Conservation (phyloP, 441 rosid species). For the Jatropha multifida region DNA sequence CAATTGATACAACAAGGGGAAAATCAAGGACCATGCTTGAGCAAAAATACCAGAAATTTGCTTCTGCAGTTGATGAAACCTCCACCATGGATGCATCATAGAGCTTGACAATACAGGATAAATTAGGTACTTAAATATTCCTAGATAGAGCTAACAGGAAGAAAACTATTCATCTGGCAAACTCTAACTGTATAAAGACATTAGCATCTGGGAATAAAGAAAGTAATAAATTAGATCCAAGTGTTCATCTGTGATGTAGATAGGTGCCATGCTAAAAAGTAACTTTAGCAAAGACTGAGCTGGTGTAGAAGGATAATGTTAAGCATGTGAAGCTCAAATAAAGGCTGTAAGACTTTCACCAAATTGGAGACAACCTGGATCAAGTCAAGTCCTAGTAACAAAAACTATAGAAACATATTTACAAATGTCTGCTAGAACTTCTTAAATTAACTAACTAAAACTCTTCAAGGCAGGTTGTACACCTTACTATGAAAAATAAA, state of each 20-base stretch:
- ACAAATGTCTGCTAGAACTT: background rate
- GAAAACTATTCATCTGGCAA: too few relatives aligned
- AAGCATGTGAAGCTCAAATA: background rate
- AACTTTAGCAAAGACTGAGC: background rate
- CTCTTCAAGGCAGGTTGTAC: background rate
- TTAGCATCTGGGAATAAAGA: background rate
- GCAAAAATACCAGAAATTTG: conserved; percentile 24
- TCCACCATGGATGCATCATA: conserved; percentile 51
- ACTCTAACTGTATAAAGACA: background rate
- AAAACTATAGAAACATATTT: background rate
- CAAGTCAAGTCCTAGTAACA: background rate
- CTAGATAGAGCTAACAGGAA: too few relatives aligned
- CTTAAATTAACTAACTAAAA: background rate
- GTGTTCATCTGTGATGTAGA: background rate
- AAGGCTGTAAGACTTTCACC: background rate
- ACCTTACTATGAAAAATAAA: too few relatives aligned
- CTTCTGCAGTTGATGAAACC: conserved; percentile 39
- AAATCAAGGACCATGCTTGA: conserved; percentile 26
- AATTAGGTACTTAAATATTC: background rate
- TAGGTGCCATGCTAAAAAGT: background rate
- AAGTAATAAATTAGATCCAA: background rate
- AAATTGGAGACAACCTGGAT: background rate
- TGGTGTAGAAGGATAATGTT: background rate
- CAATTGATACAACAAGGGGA: conserved; percentile 28
- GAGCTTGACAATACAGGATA: conserved; percentile 31